Base-by-base conservation (phyloP, 768 basidiomycete species). In the Rhodotorula sphaerocarpa region DNA sequence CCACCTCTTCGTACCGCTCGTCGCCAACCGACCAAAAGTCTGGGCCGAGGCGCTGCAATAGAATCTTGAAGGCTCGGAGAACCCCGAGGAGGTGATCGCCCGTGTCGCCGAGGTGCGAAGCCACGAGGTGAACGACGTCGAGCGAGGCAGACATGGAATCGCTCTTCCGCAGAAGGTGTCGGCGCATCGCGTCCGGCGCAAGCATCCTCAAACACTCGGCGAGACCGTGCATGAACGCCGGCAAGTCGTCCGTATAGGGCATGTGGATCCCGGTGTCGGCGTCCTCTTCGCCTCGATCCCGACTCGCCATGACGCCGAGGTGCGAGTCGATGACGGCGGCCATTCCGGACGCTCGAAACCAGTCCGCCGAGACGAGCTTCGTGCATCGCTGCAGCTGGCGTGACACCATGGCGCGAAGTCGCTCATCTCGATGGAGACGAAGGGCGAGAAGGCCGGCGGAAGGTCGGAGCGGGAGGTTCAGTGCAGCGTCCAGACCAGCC, bases 21-120 rank as follows among this genome's bases (percentile, higher is more conserved):
- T 81, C 80, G 67, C 87, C 84, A 33, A 80, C 82, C 25, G 78
- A 73, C 92, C 93, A 96, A 20, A 90, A 73, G 16, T 78, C 71
- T 5, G 75, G 68, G 1, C 79, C 79, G 31, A 69, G 53, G 4
- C 57, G 53, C 23, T 65, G 60, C 50, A 69, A 60, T 18, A 69
- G 59, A 43, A 61, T 23, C 45, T 50, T 55, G 58, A 69, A 55
- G 28, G 50, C 41, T 14, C 27, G 43, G 23, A 64, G 57, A 25
- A 69, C 63, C 27, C 31, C 25, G 5, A 20, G 34, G 44, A 69
- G 52, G 34, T 64, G 60, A 3, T 65, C 63, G 5, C 61, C 59
- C 2, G 48, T 16, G 34, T 69, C 67, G 43, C 44, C 25, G 48
- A 69, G 57, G 33, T 69, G 67, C 6, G 59, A 45, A 4, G 63